Evolutionary conservation across 1,284 basidiomycete species (phyloP), one percentile per base, ranked within the genome.

Genomic region (Coriolopsis trogii): DNA sequence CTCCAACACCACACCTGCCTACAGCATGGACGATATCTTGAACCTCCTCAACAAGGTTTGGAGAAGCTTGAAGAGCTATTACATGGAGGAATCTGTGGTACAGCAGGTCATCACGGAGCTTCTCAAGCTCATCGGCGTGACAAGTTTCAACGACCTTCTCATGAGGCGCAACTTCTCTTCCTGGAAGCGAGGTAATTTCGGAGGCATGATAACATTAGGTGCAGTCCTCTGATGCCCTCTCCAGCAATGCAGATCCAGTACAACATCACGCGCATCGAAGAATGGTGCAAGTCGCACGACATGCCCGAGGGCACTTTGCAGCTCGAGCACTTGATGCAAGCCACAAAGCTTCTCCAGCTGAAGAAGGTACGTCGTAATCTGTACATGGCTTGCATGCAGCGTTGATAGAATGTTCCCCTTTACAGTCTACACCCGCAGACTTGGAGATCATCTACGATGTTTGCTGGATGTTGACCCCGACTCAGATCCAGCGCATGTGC

Each of bases 81-180:
- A 97, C 69, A 93, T 98, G 84, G 97, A 99, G 72, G 95, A 98
- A 66, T 91, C 90, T 44, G 95, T 99, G 52, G 90, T 97, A 51
- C 95, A 97, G 66, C 97, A 99, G 70, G 96, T 97, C 38, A 81
- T 98, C 56, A 98, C 94, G 4, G 97, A 99, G 73, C 79, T 99
- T 25, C 82, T 99, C 62, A 98, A 98, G 75, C 76, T 99, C 58
- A 93, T 98, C 63, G 97, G 97, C 18, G 95, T 98, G 41, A 95
- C 94, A 61, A 95, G 93, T 63, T 99, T 99, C 76, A 99, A 99
- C 70, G 97, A 99, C 65, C 81, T 99, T 58, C 77, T 99, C 52
- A 99, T 99, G 96, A 82, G 97, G 64, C 83, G 97, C 44, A 99
- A 99, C 75, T 99, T 99, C 73, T 97, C 94, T 64, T 98, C 96